Evolutionary conservation across 352 stramenopile species (phyloP).

Genomic region (Phytophthora niederhauseri): DNA sequence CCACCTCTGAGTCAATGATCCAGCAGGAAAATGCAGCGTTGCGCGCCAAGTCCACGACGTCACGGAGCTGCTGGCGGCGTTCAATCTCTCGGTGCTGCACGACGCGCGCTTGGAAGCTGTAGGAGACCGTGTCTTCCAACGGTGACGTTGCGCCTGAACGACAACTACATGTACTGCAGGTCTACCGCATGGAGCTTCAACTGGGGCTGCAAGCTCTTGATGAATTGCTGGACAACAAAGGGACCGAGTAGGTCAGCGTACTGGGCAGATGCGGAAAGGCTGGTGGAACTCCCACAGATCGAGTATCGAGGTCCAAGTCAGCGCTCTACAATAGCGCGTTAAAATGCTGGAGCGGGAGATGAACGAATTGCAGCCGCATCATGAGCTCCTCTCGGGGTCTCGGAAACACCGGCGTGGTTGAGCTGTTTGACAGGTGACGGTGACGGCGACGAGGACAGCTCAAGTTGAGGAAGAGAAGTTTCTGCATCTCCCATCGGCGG

Average conservation of each 20-base stretch:
- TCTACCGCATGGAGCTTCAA: slow-evolving; percentile 15
- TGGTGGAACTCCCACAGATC: background rate
- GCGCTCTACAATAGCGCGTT: slow-evolving; percentile 24
- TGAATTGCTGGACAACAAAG: background rate
- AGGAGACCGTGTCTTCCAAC: slow-evolving; percentile 29
- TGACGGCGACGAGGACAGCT: background rate
- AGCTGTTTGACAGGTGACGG: slow-evolving; percentile 1
- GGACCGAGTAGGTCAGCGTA: background rate
- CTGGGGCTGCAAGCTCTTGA: slow-evolving; percentile 10
- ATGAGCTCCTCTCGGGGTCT: slow-evolving; percentile 14
- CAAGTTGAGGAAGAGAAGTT: background rate
- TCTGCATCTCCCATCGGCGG: background rate
- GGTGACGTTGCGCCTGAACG: slow-evolving; percentile 20
- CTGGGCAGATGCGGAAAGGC: background rate
- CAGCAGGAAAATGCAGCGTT: slow-evolving; percentile 23
- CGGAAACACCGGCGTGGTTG: slow-evolving; percentile 4
- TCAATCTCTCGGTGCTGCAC: slow-evolving; percentile 33
- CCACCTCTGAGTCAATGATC: slow-evolving; percentile 13
- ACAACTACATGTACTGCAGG: slow-evolving; percentile 19
- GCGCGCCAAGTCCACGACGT: slow-evolving; percentile 35
- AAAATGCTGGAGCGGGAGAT: slow-evolving; percentile 26
- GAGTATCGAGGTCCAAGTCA: slow-evolving; percentile 1
- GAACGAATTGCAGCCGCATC: slow-evolving; percentile 12
- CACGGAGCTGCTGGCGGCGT: slow-evolving; percentile 31
- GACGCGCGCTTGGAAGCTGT: slow-evolving; percentile 26